These are phyloP conservation scores for Erucastrum elatum DNA, from an alignment of 345 rosid genomes.

Conservation along the genomic window DNA sequence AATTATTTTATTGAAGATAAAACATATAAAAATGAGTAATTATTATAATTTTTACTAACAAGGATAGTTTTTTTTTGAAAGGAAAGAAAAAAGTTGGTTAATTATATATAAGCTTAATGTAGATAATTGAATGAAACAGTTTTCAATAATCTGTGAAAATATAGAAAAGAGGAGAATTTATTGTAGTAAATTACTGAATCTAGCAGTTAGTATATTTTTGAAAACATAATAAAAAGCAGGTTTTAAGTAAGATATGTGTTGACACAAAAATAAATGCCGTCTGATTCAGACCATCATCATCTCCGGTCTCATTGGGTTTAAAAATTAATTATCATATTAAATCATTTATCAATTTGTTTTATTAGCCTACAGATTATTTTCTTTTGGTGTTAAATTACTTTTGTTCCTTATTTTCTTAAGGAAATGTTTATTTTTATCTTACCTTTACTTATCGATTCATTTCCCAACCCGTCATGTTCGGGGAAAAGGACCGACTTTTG, in stretches of 20 bases:
- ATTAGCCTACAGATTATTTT: neutral
- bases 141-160: neutral
- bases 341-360: slow-evolving; percentile 30
- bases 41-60: too few species aligned
- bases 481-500: neutral
- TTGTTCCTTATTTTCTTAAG: neutral
- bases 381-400: neutral
- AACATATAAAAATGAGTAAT: neutral
- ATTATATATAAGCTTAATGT: neutral
- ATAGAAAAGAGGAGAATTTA: neutral
- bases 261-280: slow-evolving; percentile 52
- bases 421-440: neutral
- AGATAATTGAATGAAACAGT: neutral
- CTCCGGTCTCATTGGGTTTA: slow-evolving; percentile 28
- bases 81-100: neutral
- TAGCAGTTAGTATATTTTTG: neutral
- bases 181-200: neutral
- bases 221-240: neutral
- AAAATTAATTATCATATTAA: neutral
- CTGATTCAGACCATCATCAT: slow-evolving; percentile 51
- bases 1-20: neutral
- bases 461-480: neutral
- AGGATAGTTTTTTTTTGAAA: too few species aligned
- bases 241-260: neutral
- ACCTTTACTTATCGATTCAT: too few species aligned